Percentiles rank a stretch among this genome's conserved stretches.
Evolutionary conservation across 768 basidiomycete species (phyloP).

Genomic region (Auricularia auricula-judae): DNA sequence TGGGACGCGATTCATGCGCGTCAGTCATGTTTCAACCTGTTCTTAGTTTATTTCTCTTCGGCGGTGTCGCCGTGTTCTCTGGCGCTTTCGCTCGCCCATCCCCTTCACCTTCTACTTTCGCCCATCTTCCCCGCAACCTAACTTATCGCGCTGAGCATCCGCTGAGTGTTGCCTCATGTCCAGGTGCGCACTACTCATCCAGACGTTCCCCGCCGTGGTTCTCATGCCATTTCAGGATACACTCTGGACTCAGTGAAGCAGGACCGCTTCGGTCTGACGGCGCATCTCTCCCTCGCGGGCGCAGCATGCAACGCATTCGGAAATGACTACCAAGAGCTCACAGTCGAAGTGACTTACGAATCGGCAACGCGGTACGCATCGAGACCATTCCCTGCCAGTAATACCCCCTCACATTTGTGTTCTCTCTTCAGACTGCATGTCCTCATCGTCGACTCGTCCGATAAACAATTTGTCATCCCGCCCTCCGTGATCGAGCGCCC

Average conservation of each 20-base stretch:
- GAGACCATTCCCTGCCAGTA: neutral
- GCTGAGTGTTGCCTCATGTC: constrained; percentile 20
- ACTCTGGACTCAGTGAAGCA: constrained; percentile 34
- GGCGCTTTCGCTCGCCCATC: no score
- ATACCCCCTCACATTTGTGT: no score
- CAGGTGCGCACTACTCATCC: constrained; percentile 21
- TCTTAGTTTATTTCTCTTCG: no score
- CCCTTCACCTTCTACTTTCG: no score
- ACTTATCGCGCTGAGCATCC: constrained; percentile 9
- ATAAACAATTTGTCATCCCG: constrained; percentile 58
- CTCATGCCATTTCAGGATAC: constrained; percentile 34
- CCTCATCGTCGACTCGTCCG: constrained; percentile 49
- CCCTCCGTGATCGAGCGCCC: constrained; percentile 30
- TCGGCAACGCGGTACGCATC: constrained; percentile 31
- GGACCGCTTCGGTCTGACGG: constrained; percentile 38
- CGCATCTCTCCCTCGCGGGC: constrained; percentile 43
- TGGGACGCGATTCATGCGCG: no score
- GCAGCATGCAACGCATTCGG: constrained; percentile 57
- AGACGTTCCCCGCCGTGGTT: neutral
- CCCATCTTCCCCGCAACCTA: no score
- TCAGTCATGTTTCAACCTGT: no score
- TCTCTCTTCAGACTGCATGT: constrained; percentile 43
- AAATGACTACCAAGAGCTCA: constrained; percentile 42
- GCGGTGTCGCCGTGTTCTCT: no score
- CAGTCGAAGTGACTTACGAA: constrained; percentile 57